Conservation (phyloP, 129 eudicot genomes). For the Gnaphalium uliginosum region DNA sequence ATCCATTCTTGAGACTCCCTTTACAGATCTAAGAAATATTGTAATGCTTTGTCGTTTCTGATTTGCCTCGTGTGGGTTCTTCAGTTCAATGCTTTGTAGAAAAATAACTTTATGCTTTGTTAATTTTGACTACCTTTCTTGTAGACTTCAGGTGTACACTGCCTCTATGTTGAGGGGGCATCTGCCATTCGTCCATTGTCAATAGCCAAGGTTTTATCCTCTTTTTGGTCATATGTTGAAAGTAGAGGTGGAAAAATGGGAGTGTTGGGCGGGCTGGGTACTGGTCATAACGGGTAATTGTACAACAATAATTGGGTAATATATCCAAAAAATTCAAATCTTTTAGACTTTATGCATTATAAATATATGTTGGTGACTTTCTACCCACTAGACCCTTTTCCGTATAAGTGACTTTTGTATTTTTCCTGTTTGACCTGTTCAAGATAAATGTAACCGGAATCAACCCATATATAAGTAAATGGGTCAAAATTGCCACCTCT, state of each 20-base stretch:
- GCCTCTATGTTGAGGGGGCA: slow-evolving; percentile 65
- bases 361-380: background rate
- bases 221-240: background rate
- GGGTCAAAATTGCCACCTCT: background rate
- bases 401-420: background rate
- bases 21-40: slow-evolving; percentile 55
- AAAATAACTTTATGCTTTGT: background rate
- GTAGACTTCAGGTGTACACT: slow-evolving; percentile 35
- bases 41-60: slow-evolving; percentile 19
- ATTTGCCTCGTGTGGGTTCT: background rate
- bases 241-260: background rate
- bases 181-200: slow-evolving; percentile 51
- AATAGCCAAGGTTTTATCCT: slow-evolving; percentile 48
- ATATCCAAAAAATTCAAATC: too few relatives aligned
- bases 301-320: background rate
- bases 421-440: background rate
- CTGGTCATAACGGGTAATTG: background rate
- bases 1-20: slow-evolving; percentile 46
- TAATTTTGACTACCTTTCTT: background rate
- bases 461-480: background rate
- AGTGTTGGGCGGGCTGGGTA: background rate
- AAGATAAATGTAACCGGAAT: background rate
- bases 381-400: background rate
- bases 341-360: background rate
- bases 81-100: background rate